Percentiles rank a stretch among this genome's conserved stretches.
Evolutionary conservation across 2,329 filamentous ascomycete genomes (phyloP).

Genomic region (Alternaria hordeiaustralica): DNA sequence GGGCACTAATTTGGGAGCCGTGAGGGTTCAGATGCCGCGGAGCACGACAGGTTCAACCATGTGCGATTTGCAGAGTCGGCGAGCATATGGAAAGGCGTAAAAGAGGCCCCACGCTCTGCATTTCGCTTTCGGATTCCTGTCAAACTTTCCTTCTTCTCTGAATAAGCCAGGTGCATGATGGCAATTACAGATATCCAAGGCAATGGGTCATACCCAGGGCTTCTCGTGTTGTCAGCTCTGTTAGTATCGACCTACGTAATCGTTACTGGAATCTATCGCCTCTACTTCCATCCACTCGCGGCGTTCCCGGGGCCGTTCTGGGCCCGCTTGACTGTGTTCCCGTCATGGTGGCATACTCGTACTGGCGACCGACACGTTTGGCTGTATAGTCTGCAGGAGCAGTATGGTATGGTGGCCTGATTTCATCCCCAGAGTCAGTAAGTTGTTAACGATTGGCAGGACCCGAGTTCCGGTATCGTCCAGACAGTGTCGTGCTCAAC

Average conservation of each 20-base stretch:
- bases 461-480: slow-evolving; percentile 67
- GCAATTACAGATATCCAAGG: neutral
- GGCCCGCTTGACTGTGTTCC: slow-evolving; percentile 26
- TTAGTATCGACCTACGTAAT: slow-evolving; percentile 15
- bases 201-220: slow-evolving; percentile 5
- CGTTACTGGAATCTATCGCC: slow-evolving; percentile 18
- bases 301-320: slow-evolving; percentile 33
- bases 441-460: slow-evolving; percentile 1
- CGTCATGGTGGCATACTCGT: slow-evolving; percentile 66
- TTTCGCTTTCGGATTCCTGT: neutral
- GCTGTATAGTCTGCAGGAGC: slow-evolving; percentile 72
- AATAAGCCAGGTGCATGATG: slow-evolving; percentile 9
- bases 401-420: slow-evolving; percentile 62
- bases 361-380: slow-evolving; percentile 75
- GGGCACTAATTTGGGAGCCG: neutral
- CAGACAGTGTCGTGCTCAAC: slow-evolving; percentile 78
- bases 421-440: neutral
- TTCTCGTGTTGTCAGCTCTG: slow-evolving; percentile 2
- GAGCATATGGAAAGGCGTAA: slow-evolving; percentile 8
- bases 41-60: neutral
- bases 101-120: slow-evolving; percentile 4
- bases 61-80: neutral
- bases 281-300: slow-evolving; percentile 31
- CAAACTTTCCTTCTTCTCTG: slow-evolving; percentile 3
- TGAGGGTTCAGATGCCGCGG: neutral